phyloP scores from a whole-genome alignment of 2,329 filamentous ascomycete species.

The Botrytis porri region DNA sequence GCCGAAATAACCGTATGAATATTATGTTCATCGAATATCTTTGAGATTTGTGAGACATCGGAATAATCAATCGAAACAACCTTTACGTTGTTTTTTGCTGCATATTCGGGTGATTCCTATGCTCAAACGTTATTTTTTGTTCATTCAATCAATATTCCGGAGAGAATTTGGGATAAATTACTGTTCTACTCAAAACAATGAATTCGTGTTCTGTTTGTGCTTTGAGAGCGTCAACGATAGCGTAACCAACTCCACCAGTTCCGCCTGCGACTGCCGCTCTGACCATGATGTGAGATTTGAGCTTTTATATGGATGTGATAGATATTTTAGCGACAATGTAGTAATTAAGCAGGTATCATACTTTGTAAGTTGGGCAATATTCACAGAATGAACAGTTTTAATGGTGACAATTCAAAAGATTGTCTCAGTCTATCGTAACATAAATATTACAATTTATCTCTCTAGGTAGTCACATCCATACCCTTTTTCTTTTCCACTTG shows the following conservation, averaged over 20 bases:
- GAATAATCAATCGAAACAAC: constrained; percentile 4
- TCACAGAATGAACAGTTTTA: not conserved
- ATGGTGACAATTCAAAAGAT: not conserved
- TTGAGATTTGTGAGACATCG: not conserved
- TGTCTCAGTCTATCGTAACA: not conserved
- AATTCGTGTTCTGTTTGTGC: constrained; percentile 35
- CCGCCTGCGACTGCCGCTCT: constrained; percentile 30
- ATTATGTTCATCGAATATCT: constrained; percentile 22
- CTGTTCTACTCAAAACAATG: constrained; percentile 36
- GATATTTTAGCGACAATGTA: not conserved
- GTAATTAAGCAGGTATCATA: not conserved
- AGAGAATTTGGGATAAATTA: constrained; percentile 16
- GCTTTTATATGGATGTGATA: not conserved
- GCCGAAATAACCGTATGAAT: constrained; percentile 39
- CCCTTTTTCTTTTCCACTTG: not conserved
- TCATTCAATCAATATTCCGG: not conserved
- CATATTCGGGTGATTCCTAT: not conserved
- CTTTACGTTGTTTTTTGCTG: not conserved
- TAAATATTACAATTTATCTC: not conserved
- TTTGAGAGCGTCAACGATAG: constrained; percentile 33
- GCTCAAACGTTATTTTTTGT: not conserved
- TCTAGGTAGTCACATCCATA: not conserved
- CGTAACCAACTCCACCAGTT: constrained; percentile 33
- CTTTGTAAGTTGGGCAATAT: not conserved
- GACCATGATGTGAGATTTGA: not conserved